Evolutionary conservation across 371 early-diverging fungal genomes (phyloP).

Genomic region (Spraguea lophii): DNA sequence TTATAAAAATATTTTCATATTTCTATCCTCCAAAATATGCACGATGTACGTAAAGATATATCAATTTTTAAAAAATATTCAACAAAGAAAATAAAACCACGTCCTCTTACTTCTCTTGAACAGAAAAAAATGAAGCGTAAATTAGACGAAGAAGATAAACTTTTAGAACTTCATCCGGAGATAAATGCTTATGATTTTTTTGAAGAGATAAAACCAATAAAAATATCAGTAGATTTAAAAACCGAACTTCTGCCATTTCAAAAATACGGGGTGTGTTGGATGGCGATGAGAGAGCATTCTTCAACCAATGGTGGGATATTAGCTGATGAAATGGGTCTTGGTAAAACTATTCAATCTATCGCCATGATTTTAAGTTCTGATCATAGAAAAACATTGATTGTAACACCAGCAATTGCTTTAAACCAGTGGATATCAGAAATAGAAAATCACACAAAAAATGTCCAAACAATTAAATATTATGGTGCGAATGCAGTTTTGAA

Average conservation of each 20-base stretch:
- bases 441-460: background rate
- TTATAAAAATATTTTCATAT: no score
- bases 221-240: background rate
- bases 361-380: background rate
- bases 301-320: constrained; percentile 3
- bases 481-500: constrained; percentile 16
- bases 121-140: background rate
- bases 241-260: constrained; percentile 2
- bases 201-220: background rate
- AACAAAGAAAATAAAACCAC: background rate
- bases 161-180: background rate
- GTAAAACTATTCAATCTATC: background rate
- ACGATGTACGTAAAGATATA: no score
- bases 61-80: no score
- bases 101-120: background rate
- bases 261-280: constrained; percentile 4
- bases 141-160: background rate
- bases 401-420: constrained; percentile 2
- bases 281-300: background rate
- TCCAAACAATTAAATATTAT: background rate
- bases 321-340: constrained; percentile 5
- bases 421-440: constrained; percentile 5
- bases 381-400: constrained; percentile 1
- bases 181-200: background rate
- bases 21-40: no score